Evolutionary conservation across 2,329 filamentous ascomycete genomes (phyloP), one percentile per base, ranked within the genome.

Genomic region (Penicillium freii): DNA sequence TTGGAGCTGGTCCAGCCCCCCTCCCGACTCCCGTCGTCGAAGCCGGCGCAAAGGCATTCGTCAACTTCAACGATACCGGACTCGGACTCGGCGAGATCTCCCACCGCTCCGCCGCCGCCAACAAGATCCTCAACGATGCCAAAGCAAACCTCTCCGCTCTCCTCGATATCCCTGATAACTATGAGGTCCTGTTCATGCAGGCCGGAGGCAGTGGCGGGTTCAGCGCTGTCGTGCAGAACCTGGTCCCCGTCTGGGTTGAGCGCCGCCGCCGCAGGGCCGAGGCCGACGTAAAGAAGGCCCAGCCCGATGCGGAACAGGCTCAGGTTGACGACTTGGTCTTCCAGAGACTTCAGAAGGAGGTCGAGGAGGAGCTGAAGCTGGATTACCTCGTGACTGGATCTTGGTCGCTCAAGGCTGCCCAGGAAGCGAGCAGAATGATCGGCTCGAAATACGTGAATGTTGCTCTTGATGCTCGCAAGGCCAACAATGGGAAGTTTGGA

Each of bases 301-400:
- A 70, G 58, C 67, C 62, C 15, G 73, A 70, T 38, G 79, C 77
- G 40, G 78, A 82, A 31, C 75, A 82, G 34, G 75, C 78, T 13
- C 75, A 81, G 36, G 77, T 88, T 62, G 81, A 84, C 51, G 79
- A 79, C 11, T 74, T 86, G 43, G 73, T 89, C 11, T 78, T 85
- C 58, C 79, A 83, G 65, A 81, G 87, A 59, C 78, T 90, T 59
- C 81, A 82, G 60, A 84, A 85, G 66, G 82, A 86, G 52, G 82
- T 92, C 6, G 81, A 87, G 50, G 79, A 84, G 55, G 84, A 93
- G 58, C 79, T 97, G 65, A 89, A 88, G 78, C 73, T 95, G 43
- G 93, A 97, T 76, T 97, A 97, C 76, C 77, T 97, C 45, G 85
- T 97, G 53, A 97, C 93, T 4, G 93, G 93, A 53, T 86, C 88